These are phyloP conservation scores for Scheffersomyces cryptocercus DNA, from an alignment of 1,139 yeast species.

Conservation along the genomic window DNA sequence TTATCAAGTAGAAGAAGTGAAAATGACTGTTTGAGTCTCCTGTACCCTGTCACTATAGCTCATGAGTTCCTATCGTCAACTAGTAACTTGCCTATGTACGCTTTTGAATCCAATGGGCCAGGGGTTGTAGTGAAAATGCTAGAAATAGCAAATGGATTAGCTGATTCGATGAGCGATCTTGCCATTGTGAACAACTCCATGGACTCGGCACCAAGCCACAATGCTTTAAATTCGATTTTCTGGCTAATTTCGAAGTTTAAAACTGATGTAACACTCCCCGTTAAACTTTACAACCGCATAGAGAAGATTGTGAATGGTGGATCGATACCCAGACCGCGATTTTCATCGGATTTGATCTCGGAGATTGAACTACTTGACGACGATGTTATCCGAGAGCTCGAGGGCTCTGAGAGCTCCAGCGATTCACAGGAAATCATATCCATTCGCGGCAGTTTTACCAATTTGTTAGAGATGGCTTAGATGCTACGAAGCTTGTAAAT, in stretches of 20 bases:
- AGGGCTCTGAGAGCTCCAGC: no score
- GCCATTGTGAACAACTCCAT: neutral
- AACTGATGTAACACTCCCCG: constrained; percentile 9
- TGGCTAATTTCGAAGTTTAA: constrained; percentile 7
- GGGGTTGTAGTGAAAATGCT: constrained; percentile 10
- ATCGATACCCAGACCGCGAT: constrained; percentile 2
- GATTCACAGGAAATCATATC: no score
- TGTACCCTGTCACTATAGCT: constrained; percentile 14
- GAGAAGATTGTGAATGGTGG: constrained; percentile 3
- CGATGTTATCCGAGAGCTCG: no score
- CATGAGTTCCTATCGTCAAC: constrained; percentile 13
- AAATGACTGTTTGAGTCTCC: constrained; percentile 8
- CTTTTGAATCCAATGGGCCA: constrained; percentile 16
- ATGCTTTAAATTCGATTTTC: constrained; percentile 8
- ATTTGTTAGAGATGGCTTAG: no score
- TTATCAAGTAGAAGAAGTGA: constrained; percentile 1
- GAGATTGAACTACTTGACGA: neutral
- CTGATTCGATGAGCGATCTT: constrained; percentile 3
- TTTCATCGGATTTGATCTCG: neutral
- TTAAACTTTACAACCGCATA: constrained; percentile 6
- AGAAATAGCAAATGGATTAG: constrained; percentile 9
- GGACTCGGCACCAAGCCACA: neutral
- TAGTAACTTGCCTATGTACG: constrained; percentile 15
- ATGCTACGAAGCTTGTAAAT: no score
- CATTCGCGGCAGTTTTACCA: no score